phyloP scores from a whole-genome alignment of 345 rosid genomes.

The Rhizophora mangle region DNA sequence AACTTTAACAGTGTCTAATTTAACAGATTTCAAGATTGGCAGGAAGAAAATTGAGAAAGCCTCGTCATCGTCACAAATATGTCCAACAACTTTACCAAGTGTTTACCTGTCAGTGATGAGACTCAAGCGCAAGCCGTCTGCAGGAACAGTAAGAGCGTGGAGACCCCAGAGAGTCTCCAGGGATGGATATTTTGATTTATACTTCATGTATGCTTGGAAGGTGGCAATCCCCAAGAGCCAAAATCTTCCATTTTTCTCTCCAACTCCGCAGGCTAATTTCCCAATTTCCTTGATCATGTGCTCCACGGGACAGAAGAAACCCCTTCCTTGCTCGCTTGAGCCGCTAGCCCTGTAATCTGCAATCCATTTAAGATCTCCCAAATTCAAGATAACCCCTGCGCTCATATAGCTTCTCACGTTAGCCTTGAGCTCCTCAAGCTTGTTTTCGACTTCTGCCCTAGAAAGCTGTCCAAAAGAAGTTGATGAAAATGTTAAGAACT shows the following conservation, averaged over 20 bases:
- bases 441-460: constrained; percentile 53
- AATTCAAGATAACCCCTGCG: constrained; percentile 53
- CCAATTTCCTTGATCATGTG: constrained; percentile 72
- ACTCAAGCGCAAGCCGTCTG: constrained; percentile 62
- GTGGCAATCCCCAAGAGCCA: constrained; percentile 88
- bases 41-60: constrained; percentile 1
- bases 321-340: constrained; percentile 32
- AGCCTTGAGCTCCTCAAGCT: constrained; percentile 52
- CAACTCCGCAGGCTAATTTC: constrained; percentile 48
- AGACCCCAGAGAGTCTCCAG: constrained; percentile 64
- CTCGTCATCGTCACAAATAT: neutral
- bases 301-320: constrained; percentile 49
- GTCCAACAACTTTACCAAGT: constrained; percentile 21
- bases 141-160: constrained; percentile 68
- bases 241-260: constrained; percentile 49
- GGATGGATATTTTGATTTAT: constrained; percentile 67
- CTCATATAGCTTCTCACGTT: constrained; percentile 41
- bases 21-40: neutral
- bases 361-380: constrained; percentile 79
- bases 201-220: constrained; percentile 71
- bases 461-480: constrained; percentile 49
- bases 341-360: constrained; percentile 43
- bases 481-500: constrained; percentile 48
- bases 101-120: constrained; percentile 74
- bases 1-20: neutral